Evolutionary conservation across 2,329 filamentous ascomycete genomes (phyloP).

Genomic region (Aspergillus tamarii): DNA sequence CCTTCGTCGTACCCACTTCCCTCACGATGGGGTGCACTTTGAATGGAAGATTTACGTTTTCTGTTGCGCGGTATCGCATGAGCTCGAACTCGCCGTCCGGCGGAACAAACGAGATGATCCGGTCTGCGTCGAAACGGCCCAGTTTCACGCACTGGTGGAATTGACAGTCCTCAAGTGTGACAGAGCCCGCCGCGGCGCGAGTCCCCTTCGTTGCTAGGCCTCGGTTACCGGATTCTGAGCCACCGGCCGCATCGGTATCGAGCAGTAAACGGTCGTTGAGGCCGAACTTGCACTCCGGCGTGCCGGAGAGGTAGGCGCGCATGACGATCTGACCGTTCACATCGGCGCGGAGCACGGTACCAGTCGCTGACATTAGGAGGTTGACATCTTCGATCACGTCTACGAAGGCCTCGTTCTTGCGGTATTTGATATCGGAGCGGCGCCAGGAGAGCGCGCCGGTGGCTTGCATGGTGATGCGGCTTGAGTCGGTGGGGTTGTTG

Average conservation of each 20-base stretch:
- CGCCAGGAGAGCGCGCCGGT: constrained; percentile 97
- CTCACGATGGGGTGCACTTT: constrained; percentile 99
- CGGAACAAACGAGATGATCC: constrained; percentile 95
- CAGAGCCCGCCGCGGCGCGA: constrained; percentile 90
- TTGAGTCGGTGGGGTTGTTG: constrained; percentile 78
- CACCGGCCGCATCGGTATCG: constrained; percentile 73
- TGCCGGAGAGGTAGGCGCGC: constrained; percentile 95
- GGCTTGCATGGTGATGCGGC: constrained; percentile 98
- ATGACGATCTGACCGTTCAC: constrained; percentile 98
- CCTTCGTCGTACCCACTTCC: constrained; percentile 93
- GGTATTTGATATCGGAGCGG: constrained; percentile 95
- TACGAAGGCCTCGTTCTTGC: constrained; percentile 99
- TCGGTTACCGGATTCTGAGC: constrained; percentile 61
- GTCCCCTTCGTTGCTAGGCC: constrained; percentile 77
- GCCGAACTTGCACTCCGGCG: constrained; percentile 98
- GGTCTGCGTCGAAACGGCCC: constrained; percentile 92
- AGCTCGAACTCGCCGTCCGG: constrained; percentile 98
- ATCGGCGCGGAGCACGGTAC: constrained; percentile 90
- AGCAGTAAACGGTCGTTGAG: constrained; percentile 92
- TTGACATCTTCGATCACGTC: constrained; percentile 99
- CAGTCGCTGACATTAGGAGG: constrained; percentile 96
- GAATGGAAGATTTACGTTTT: constrained; percentile 98
- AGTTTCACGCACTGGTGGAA: constrained; percentile 99
- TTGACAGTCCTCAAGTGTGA: constrained; percentile 96
- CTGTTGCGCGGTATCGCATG: constrained; percentile 97